Base-by-base conservation (phyloP, 192 early-diverging fungal species). In the Coemansia pectinata region DNA sequence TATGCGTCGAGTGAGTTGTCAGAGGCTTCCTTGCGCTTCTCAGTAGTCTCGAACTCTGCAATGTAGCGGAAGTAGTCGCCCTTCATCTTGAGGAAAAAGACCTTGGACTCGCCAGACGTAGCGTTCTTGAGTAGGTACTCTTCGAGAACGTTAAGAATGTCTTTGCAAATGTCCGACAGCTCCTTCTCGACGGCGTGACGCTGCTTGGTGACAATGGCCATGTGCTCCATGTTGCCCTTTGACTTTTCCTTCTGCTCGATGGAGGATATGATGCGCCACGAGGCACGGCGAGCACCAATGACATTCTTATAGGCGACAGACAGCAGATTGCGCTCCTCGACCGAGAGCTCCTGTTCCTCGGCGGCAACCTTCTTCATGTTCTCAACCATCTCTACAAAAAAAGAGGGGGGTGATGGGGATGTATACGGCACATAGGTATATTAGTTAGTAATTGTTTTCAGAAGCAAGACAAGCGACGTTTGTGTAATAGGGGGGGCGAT, bases 61-160 rank as follows among this genome's bases (percentile, higher is more conserved):
- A 99, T 90, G 88, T 99, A 99, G 83, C 97, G 93, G 90, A 92
- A 93, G 89, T 99, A 99, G 83, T 99, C 97, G 66, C 97, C 97
- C 93, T 96, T 99, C 97, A 99, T 99, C 91, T 99, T 99, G 89
- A 93, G 95, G 88, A 97, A 99, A 85, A 99, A 99, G 71, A 99
- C 96, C 89, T 96, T 96, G 83, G 96, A 98, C 87, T 99, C 97
- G 77, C 95, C 95, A 78, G 88, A 87, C 71, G 93, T 90, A 52
- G 95, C 93, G 67, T 88, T 74, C 55, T 91, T 88, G 73, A 99
- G 94, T 69, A 98, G 85, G 84, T 96, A 86, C 36, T 94, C 85
- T 73, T 90, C 91, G 57, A 99, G 87, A 31, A 98, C 96, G 40
- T 85, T 69, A 29, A 99, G 89, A 73, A 99, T 98, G 84, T 99